Evolutionary conservation across 2,329 filamentous ascomycete genomes (phyloP), one percentile per base, ranked within the genome.

Genomic region (Sclerotinia spermophila): DNA sequence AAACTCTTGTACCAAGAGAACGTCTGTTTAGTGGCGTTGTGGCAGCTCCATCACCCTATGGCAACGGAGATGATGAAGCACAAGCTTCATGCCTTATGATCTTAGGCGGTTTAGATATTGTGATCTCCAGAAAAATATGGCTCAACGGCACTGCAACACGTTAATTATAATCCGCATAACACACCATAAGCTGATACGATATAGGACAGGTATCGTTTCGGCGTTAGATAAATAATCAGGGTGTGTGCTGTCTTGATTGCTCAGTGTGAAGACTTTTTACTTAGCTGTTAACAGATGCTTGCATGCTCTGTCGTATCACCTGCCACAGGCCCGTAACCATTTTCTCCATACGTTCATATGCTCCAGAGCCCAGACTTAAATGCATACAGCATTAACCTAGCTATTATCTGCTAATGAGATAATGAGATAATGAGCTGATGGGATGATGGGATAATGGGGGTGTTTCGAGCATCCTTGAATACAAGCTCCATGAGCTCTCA

Each of bases 301-400:
- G 61, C 61, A 65, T 51, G 15, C 24, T 27, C 3, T 51, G 61
- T 48, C 61, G 15, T 53, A 33, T 65, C 45, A 65, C 42, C 24
- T 65, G 61, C 61, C 61, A 33, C 61, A n/a, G 44, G 24, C 8
- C 38, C 44, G 38, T 30, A 45, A 62, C 2, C n/a, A 24, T 64
- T 45, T 51, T 51, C 44, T 51, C 61, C 61, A 64, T 51, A 51
- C 61, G 61, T 65, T 65, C 61, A 51, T 53, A 65, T 65, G 44
- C 45, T 65, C 24, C 30, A 48, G 61, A 64, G 61, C 42, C 61
- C 21, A 64, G 44, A 38, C 61, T 51, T 38, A 2, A 35, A 42
- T 64, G 42, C 24, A 65, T 30, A 53, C 61, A 65, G 44, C 44
- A 51, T 51, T 27, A 64, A 17, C 61, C 44, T 24, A 48, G 61